A percentile compares a stretch with the other conserved stretches of the same genome.
Conservation (phyloP, 1,284 basidiomycete genomes). For the Ceratobasidium sp. region DNA sequence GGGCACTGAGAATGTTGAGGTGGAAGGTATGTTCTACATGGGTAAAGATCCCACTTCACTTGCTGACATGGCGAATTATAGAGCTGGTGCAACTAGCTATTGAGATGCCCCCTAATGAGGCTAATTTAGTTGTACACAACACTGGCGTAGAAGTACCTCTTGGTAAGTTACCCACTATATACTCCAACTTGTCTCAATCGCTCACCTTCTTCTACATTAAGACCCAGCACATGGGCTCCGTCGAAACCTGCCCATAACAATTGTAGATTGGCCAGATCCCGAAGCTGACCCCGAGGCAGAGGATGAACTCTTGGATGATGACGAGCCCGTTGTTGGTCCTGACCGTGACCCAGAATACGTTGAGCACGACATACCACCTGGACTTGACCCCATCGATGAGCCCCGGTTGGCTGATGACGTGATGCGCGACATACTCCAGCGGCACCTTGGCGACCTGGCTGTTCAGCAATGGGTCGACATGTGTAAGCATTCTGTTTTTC, state of each 20-base stretch:
- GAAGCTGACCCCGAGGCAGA: background rate
- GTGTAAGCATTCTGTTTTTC: background rate
- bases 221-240: background rate
- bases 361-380: background rate
- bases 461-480: background rate
- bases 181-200: no score
- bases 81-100: no score
- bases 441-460: background rate
- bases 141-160: no score
- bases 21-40: no score
- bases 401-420: background rate
- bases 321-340: background rate
- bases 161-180: no score
- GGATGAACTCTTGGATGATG: background rate
- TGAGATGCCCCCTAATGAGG: no score
- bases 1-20: no score
- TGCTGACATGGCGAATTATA: no score
- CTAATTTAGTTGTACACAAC: no score
- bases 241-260: background rate
- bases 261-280: background rate
- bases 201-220: no score
- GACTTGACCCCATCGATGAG: constrained; percentile 6
- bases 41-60: no score
- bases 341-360: constrained; percentile 8
- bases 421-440: background rate